Base-by-base conservation (phyloP, 768 basidiomycete genomes). In the Suillus bovinus region DNA sequence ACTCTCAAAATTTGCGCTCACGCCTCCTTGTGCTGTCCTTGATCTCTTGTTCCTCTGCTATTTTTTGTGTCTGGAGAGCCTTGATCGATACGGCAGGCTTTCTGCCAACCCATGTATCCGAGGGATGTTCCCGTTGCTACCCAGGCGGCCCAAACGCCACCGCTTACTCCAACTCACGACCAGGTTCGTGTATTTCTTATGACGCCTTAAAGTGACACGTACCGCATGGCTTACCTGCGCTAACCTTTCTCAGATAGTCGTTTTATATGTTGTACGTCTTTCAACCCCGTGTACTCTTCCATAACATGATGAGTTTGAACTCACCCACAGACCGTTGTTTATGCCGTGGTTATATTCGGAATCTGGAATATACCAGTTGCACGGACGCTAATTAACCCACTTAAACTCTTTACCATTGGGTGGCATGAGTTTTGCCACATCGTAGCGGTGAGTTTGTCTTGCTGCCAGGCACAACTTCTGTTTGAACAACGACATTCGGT, bases 381-480 rank as follows among this genome's bases (percentile, higher is more conserved):
- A 29, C 82, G 93, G 52, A 85, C 86, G 69, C 70, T 91, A 76
- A 93, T 94, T 69, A 91, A 85, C 70, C 93, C 93, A 10, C 81
- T 94, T 68, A 94, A 94, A 73, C 79, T 94, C 16, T 88, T 94
- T 71, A 90, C 91, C 58, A 93, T 94, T 63, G 93, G 92, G 47
- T 92, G 86, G 84, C 93, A 95, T 69, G 93, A 95, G 71, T 80
- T 94, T 17, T 94, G 90, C 70, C 93, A 95, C 73, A 88, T 93
- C 69, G 79, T 82, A 55, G 85, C 86, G 42, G 93, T 93, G 66
- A 60, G 89, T 80, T 33, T 49, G 60, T 62, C 50, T 67, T 24
- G 50, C 61, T 42, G 38, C 58, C n/a, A 20, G 53, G 61, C 34
- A 7, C n/a, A 29, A 61, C 60, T 65, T 24, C 17, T 44, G 46